These are phyloP conservation scores for Daldinia decipiens DNA, from an alignment of 495 filamentous ascomycete genomes.

Conservation along the genomic window DNA sequence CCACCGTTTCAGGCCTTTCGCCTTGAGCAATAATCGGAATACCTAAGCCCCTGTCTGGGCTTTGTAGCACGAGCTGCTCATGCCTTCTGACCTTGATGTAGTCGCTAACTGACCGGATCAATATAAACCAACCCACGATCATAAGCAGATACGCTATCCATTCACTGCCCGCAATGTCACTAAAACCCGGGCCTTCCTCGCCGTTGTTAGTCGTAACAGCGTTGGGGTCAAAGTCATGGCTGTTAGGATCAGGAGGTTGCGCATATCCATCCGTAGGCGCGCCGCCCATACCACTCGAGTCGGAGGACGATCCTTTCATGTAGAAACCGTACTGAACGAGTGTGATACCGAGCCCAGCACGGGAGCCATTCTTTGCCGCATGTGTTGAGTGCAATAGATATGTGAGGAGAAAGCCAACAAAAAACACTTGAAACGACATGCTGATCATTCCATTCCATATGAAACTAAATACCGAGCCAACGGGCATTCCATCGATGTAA, in stretches of 20 bases:
- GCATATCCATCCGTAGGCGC: conserved; percentile 64
- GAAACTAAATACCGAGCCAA: conserved; percentile 94
- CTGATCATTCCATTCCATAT: conserved; percentile 99
- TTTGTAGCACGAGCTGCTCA: conserved; percentile 92
- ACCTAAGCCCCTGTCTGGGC: conserved; percentile 87
- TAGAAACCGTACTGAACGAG: conserved; percentile 97
- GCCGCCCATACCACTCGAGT: conserved; percentile 60
- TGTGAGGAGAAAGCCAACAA: conserved; percentile 96
- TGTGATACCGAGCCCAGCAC: conserved; percentile 92
- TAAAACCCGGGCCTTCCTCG: conserved; percentile 51
- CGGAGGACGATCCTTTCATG: conserved; percentile 70
- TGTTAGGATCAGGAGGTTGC: conserved; percentile 84
- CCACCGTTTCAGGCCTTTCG: conserved; percentile 83
- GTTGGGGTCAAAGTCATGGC: conserved; percentile 85
- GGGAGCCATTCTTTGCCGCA: conserved; percentile 95
- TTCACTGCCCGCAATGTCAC: conserved; percentile 74
- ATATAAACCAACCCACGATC: conserved; percentile 98
- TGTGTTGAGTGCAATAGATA: conserved; percentile 98
- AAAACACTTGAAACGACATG: conserved; percentile 83
- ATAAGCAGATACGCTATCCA: conserved; percentile 94
- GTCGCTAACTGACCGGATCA: conserved; percentile 89
- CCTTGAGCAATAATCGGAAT: conserved; percentile 90
- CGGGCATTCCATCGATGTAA: conserved; percentile 94
- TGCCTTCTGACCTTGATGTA: conserved; percentile 87
- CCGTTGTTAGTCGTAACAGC: conserved; percentile 58